A percentile compares a stretch with the other conserved stretches of the same genome.
Conservation (phyloP, 192 early-diverging fungal species). For the Umbelopsis isabellina region DNA sequence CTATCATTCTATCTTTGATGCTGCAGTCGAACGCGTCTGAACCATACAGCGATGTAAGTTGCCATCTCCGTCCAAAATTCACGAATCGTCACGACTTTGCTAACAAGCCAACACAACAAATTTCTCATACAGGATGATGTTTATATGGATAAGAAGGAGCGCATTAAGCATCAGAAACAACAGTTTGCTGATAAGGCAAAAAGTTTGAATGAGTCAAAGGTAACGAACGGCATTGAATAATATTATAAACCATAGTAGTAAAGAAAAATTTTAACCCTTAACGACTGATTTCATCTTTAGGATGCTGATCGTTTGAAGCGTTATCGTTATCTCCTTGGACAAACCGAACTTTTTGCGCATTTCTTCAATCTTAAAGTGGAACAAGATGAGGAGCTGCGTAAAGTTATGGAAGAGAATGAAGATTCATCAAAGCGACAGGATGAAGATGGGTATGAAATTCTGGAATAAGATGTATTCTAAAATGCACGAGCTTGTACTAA, state of each 20-base stretch:
- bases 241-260: not conserved
- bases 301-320: slow-evolving; percentile 62
- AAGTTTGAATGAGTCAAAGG: slow-evolving; percentile 16
- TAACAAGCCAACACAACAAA: not conserved
- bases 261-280: not conserved
- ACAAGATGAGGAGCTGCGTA: slow-evolving; percentile 60
- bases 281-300: slow-evolving; percentile 31
- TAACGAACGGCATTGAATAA: not conserved
- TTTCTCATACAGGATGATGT: not conserved
- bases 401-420: slow-evolving; percentile 51
- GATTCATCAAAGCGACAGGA: slow-evolving; percentile 32
- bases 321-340: slow-evolving; percentile 69
- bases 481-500: too few species aligned
- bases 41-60: not conserved
- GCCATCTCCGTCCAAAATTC: not conserved
- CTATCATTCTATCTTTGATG: not conserved
- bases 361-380: slow-evolving; percentile 60
- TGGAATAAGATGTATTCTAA: not conserved
- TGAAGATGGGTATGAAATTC: slow-evolving; percentile 42
- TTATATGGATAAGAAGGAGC: slow-evolving; percentile 22
- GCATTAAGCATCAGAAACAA: slow-evolving; percentile 1
- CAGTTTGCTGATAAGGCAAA: slow-evolving; percentile 19
- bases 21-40: slow-evolving; percentile 14
- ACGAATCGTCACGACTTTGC: not conserved
- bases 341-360: slow-evolving; percentile 66